Evolutionary conservation across 768 basidiomycete species (phyloP), one percentile per base, ranked within the genome.

Genomic region (Naganishia vishniacii): DNA sequence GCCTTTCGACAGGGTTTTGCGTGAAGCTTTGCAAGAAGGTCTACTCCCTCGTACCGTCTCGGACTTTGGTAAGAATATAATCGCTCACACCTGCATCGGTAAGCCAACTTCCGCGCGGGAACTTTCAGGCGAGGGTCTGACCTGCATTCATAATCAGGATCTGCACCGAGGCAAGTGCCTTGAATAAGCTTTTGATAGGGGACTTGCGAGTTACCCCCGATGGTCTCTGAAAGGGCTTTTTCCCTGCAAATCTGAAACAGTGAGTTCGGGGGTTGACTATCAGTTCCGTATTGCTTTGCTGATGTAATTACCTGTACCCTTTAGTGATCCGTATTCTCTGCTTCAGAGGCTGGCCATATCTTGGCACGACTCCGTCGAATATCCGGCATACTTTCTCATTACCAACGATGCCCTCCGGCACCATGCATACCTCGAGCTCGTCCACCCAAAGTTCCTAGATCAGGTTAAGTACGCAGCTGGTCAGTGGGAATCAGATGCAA

Each of bases 361-460:
- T 12, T 51, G 62, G 48, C 48, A 63, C 16, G 48, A 47, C 29
- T 49, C 32, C 29, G 40, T 49, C 9, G 51, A 47, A 29, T 31
- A 63, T 37, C 62, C 48, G 20, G 51, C 62, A 1, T 63, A 47
- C 42, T 63, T 63, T 34, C 48, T 63, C 5, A 56, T 74, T 13
- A 62, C 68, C 20, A 59, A 68, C 12, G 67, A 70, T 32, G 71
- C 73, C 25, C 61, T 74, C 31, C 72, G 68, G n/a, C 73, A 74
- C 47, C 70, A 72, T 29, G 66, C 71, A 1, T 63, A 68, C 29
- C 47, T 72, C 6, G 64, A 67, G 29, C 69, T 74, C 58, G 66
- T 70, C 1, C 67, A 68, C 13, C 69, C 71, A 0, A 70, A 70
- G 7, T 53, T 74, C 26, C 63, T 74, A 8, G 69, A 74, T 41